These are phyloP conservation scores for Cryphonectria parasitica DNA, from an alignment of 2,329 filamentous ascomycete species.

Conservation along the genomic window DNA sequence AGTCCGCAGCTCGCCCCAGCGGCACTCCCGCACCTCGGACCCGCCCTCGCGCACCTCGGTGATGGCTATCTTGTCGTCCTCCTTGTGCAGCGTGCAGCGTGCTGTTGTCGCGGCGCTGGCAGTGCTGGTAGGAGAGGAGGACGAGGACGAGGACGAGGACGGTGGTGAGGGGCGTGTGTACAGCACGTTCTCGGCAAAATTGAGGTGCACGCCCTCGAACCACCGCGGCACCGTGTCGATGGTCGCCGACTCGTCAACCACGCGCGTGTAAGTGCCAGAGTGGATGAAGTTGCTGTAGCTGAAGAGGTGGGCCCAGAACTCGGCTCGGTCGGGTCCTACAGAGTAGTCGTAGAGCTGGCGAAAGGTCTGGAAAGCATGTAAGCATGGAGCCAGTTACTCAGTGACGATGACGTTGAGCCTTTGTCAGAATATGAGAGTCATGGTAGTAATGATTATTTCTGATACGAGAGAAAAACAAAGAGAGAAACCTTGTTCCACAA, in stretches of 20 bases:
- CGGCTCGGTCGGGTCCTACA: constrained; percentile 54
- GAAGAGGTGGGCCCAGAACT: constrained; percentile 71
- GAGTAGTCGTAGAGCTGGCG: constrained; percentile 73
- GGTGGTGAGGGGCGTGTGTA: constrained; percentile 52
- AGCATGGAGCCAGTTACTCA: not conserved
- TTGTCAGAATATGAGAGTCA: not conserved
- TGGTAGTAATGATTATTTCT: not conserved
- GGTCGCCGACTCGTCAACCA: constrained; percentile 70
- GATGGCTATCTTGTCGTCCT: constrained; percentile 70
- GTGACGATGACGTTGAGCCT: not conserved
- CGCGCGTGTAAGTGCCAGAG: constrained; percentile 58
- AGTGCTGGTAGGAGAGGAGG: no score
- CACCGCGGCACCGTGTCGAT: constrained; percentile 75
- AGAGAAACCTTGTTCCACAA: not conserved
- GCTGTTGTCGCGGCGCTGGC: constrained; percentile 41
- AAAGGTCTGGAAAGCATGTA: constrained; percentile 56
- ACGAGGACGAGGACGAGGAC: no score
- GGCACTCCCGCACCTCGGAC: constrained; percentile 58
- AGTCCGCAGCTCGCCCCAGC: constrained; percentile 68
- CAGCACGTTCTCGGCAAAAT: constrained; percentile 81
- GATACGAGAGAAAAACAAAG: not conserved
- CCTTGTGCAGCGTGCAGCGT: constrained; percentile 63
- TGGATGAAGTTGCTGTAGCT: constrained; percentile 64
- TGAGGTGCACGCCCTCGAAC: constrained; percentile 76
- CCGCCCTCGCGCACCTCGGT: constrained; percentile 75